Evolutionary conservation across 78 protist species (phyloP).

Genomic region (Bodo saltans): DNA sequence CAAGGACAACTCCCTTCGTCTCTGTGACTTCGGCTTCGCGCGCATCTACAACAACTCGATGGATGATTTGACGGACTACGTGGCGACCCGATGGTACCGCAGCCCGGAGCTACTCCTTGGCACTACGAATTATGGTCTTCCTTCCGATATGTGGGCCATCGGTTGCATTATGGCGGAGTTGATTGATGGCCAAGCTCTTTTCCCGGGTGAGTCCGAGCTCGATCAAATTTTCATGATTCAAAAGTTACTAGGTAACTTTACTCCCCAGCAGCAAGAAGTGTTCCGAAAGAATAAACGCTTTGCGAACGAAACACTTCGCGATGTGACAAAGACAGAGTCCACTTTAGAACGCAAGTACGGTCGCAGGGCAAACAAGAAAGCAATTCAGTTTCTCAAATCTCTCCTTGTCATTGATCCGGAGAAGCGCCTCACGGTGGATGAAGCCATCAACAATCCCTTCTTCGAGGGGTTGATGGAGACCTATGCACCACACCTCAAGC

Average conservation of each 20-base stretch:
- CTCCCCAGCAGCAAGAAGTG: conserved; percentile 13
- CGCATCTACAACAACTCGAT: neutral
- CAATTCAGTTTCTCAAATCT: conserved; percentile 15
- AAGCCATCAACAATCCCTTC: conserved; percentile 21
- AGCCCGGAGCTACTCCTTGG: conserved; percentile 61
- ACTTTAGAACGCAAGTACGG: conserved; percentile 39
- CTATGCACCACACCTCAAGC: neutral
- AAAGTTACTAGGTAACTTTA: conserved; percentile 36
- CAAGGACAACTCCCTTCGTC: conserved; percentile 32
- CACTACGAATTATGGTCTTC: conserved; percentile 32
- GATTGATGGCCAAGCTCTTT: conserved; percentile 59
- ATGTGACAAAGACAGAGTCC: conserved; percentile 42
- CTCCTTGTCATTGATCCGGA: conserved; percentile 12
- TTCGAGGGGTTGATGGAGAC: conserved; percentile 16
- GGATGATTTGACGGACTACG: conserved; percentile 63
- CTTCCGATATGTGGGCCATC: conserved; percentile 67
- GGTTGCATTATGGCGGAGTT: conserved; percentile 76
- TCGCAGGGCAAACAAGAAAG: conserved; percentile 34
- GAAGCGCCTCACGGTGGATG: neutral
- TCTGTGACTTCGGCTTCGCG: conserved; percentile 69
- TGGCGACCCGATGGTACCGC: conserved; percentile 84
- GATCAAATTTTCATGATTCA: conserved; percentile 64
- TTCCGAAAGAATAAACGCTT: conserved; percentile 50
- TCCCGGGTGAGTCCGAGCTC: conserved; percentile 71
- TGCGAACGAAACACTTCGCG: conserved; percentile 34